Evolutionary conservation across 2,329 filamentous ascomycete genomes (phyloP).

Genomic region (Neonectria coccinea): DNA sequence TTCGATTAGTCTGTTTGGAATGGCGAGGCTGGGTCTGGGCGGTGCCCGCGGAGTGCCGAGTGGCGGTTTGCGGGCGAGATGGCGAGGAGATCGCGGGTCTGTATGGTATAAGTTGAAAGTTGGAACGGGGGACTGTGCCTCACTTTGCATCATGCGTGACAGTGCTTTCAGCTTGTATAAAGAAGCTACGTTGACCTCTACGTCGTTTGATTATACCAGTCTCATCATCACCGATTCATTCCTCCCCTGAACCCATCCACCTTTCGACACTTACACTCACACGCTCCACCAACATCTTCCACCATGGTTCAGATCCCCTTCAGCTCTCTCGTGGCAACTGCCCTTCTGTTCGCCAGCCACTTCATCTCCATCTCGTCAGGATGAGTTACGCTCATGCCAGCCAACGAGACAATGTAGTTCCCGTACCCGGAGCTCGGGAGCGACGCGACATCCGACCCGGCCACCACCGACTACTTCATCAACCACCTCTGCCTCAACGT

Average conservation of each 20-base stretch:
- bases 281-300: background rate
- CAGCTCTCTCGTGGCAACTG: background rate
- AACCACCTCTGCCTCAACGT: slow-evolving; percentile 51
- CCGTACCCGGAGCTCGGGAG: slow-evolving; percentile 18
- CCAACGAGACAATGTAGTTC: slow-evolving; percentile 13
- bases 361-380: slow-evolving; percentile 7
- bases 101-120: background rate
- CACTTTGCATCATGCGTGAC: background rate
- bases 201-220: background rate
- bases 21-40: background rate
- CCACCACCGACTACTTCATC: slow-evolving; percentile 50
- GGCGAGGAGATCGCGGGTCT: background rate
- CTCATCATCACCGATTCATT: background rate
- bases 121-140: background rate
- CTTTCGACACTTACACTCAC: background rate
- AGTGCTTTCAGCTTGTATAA: background rate
- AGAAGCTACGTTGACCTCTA: background rate
- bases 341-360: slow-evolving; percentile 5
- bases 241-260: background rate
- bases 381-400: background rate
- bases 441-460: slow-evolving; percentile 46
- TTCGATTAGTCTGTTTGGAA: background rate
- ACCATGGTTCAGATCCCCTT: slow-evolving; percentile 7
- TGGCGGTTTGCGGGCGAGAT: background rate
- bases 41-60: too few species aligned